Evolutionary conservation across 805 yeast species (phyloP).

Genomic region (Isabelozyma heimii): DNA sequence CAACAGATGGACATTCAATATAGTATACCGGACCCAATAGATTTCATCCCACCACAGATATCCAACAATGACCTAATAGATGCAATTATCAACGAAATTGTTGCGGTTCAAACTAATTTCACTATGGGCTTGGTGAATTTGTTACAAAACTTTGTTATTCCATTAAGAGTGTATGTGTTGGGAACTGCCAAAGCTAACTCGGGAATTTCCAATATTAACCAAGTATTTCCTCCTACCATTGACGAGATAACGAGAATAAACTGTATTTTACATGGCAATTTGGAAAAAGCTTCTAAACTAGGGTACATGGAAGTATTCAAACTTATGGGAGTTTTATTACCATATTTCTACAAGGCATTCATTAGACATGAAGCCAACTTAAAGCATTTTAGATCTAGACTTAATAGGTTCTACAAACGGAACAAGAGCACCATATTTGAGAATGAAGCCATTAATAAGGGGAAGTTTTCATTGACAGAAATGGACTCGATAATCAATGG

Average conservation of each 20-base stretch:
- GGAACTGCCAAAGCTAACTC: constrained; percentile 46
- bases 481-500: constrained; percentile 56
- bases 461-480: constrained; percentile 22
- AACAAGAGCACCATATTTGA: constrained; percentile 27
- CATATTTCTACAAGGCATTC: constrained; percentile 89
- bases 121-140: constrained; percentile 71
- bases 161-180: constrained; percentile 68
- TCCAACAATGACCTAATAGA: constrained; percentile 32
- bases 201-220: constrained; percentile 66
- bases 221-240: constrained; percentile 89
- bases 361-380: constrained; percentile 94
- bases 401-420: constrained; percentile 38
- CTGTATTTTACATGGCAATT: constrained; percentile 75
- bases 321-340: constrained; percentile 79
- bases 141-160: constrained; percentile 74
- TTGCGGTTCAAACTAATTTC: constrained; percentile 69
- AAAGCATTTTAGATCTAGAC: constrained; percentile 55
- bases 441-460: constrained; percentile 26
- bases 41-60: constrained; percentile 3
- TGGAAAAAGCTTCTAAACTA: constrained; percentile 60
- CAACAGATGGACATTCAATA: constrained; percentile 77
- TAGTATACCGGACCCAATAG: constrained; percentile 48
- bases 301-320: constrained; percentile 77
- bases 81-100: constrained; percentile 63
- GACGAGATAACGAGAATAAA: constrained; percentile 91